A percentile compares a stretch with the other conserved stretches of the same genome.
phyloP scores from a whole-genome alignment of 169 alveolate genomes.

The Plasmodium vinckei region DNA sequence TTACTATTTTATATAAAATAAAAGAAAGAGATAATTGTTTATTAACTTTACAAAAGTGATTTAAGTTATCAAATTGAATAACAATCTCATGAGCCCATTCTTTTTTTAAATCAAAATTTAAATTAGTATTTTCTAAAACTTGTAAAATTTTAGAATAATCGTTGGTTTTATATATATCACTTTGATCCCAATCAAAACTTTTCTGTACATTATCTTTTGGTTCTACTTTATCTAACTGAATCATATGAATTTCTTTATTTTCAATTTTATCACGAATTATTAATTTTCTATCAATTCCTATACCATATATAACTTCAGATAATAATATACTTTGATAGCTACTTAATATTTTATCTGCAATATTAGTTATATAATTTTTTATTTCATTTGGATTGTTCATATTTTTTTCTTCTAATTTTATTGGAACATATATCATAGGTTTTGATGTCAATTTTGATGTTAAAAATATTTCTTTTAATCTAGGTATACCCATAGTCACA shows the following conservation, averaged over 20 bases:
- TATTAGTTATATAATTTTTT: constrained; percentile 79
- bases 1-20: constrained; percentile 63
- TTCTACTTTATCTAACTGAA: not conserved
- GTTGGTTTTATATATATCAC: not conserved
- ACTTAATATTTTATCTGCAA: constrained; percentile 90
- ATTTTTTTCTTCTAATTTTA: constrained; percentile 26
- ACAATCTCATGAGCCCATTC: constrained; percentile 90
- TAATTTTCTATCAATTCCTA: constrained; percentile 79
- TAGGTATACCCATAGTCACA: constrained; percentile 99
- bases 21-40: constrained; percentile 31
- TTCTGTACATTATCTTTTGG: not conserved
- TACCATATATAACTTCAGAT: constrained; percentile 89
- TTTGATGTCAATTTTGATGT: constrained; percentile 85
- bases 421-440: constrained; percentile 85
- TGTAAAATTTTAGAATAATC: constrained; percentile 27
- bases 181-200: not conserved
- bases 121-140: constrained; percentile 13
- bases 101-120: constrained; percentile 54
- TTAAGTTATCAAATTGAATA: constrained; percentile 88
- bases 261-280: constrained; percentile 21
- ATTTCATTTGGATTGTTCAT: constrained; percentile 29
- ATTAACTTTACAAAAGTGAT: constrained; percentile 82
- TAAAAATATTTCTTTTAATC: constrained; percentile 97
- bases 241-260: constrained; percentile 2
- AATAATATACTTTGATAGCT: constrained; percentile 88